These are phyloP conservation scores for Paraglomus brasilianum DNA, from an alignment of 192 early-diverging fungal genomes.

Conservation along the genomic window DNA sequence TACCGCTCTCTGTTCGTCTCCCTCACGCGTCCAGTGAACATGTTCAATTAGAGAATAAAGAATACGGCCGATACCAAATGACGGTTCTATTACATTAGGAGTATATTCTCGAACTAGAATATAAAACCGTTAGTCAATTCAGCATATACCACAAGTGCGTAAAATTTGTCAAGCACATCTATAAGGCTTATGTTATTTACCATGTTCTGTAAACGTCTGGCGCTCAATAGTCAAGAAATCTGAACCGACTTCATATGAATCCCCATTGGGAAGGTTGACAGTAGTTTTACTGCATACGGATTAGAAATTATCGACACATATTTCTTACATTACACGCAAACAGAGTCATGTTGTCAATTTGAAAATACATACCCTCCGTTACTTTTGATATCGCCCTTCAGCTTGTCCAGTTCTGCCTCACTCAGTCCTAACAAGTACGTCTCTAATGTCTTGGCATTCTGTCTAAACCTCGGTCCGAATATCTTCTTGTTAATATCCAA, in stretches of 20 bases:
- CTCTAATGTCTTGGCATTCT: conserved; percentile 86
- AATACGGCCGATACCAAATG: conserved; percentile 98
- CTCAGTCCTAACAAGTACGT: conserved; percentile 63
- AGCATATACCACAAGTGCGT: background rate
- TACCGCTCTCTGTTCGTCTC: conserved; percentile 76
- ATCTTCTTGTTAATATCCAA: conserved; percentile 92
- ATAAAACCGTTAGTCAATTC: background rate
- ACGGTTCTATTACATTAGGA: conserved; percentile 99
- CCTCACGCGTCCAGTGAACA: conserved; percentile 85
- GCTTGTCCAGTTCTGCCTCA: conserved; percentile 55
- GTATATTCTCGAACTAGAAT: conserved; percentile 83
- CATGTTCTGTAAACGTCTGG: conserved; percentile 44
- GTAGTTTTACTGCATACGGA: conserved; percentile 3
- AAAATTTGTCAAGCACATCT: background rate
- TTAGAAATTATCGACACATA: conserved; percentile 32
- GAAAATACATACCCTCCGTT: conserved; percentile 65
- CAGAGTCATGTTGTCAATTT: conserved; percentile 38
- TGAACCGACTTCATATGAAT: conserved; percentile 19
- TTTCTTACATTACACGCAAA: conserved; percentile 32
- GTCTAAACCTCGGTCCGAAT: conserved; percentile 93
- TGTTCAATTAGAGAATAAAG: conserved; percentile 96
- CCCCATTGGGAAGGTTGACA: background rate
- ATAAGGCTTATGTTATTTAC: conserved; percentile 18
- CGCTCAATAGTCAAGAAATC: conserved; percentile 37
- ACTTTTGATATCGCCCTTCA: conserved; percentile 61